phyloP scores from a whole-genome alignment of 176 grass and related monocot species.

The Bonia amplexicaulis region DNA sequence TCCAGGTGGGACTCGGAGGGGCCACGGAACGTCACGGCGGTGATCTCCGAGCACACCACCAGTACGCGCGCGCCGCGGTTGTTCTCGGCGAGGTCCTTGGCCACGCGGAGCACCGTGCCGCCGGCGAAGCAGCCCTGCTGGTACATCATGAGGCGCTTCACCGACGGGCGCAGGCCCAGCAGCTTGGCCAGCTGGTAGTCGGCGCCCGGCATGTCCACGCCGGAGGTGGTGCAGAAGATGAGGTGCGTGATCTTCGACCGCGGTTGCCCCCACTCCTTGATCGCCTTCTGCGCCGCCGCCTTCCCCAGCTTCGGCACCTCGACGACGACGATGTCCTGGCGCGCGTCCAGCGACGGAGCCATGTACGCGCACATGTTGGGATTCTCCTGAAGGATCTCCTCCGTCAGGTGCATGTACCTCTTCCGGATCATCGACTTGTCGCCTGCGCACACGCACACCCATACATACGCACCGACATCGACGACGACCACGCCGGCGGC shows the following conservation, averaged over 20 bases:
- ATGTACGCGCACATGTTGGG: conserved; percentile 80
- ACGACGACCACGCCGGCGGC: not conserved
- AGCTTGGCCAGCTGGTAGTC: conserved; percentile 89
- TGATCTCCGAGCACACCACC: conserved; percentile 89
- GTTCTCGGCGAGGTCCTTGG: conserved; percentile 96
- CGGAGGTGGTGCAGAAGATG: conserved; percentile 85
- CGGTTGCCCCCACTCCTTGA: conserved; percentile 93
- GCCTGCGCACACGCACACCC: conserved; percentile 31
- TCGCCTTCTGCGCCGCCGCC: conserved; percentile 73
- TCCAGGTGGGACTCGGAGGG: conserved; percentile 78
- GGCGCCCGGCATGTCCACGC: conserved; percentile 89
- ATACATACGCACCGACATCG: not conserved
- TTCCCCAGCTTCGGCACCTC: conserved; percentile 81
- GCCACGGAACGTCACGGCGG: conserved; percentile 77
- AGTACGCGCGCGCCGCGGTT: conserved; percentile 79
- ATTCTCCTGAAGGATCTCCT: conserved; percentile 73
- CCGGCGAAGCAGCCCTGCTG: conserved; percentile 94
- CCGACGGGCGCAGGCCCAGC: conserved; percentile 63
- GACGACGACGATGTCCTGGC: conserved; percentile 84
- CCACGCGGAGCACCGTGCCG: conserved; percentile 82
- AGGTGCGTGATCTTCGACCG: conserved; percentile 75
- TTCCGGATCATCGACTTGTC: conserved; percentile 94
- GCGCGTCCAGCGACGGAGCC: conserved; percentile 75
- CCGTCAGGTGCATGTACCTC: conserved; percentile 81
- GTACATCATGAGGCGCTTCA: conserved; percentile 95